Evolutionary conservation across 179 eudicot species (phyloP).

Genomic region (Dionaea muscipula): DNA sequence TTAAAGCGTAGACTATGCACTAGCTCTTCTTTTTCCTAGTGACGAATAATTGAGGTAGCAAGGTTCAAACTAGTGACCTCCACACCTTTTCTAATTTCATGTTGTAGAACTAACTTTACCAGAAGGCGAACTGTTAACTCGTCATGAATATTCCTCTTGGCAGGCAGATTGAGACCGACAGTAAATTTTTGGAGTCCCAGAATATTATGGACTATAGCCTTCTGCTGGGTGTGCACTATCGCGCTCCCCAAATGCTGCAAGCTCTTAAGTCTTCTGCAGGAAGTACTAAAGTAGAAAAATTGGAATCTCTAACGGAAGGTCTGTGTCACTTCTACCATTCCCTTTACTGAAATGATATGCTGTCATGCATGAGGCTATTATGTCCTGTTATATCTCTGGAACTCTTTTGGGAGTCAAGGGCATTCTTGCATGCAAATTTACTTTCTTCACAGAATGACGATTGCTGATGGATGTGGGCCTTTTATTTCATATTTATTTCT

Average conservation of each 20-base stretch:
- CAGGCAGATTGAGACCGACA: slow-evolving; percentile 91
- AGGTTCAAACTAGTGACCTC: no score
- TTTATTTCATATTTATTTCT: background rate
- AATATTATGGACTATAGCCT: slow-evolving; percentile 97
- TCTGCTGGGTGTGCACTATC: slow-evolving; percentile 84
- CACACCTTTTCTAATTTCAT: no score
- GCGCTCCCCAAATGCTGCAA: slow-evolving; percentile 81
- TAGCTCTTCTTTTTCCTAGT: no score
- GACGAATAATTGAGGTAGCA: no score
- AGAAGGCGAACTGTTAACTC: no score
- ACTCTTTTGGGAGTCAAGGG: background rate
- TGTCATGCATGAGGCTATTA: background rate
- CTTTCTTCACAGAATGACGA: no score
- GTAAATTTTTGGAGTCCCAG: slow-evolving; percentile 76
- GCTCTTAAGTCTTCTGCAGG: slow-evolving; percentile 29
- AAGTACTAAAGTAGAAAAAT: slow-evolving; percentile 39
- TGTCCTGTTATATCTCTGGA: background rate
- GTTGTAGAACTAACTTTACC: no score
- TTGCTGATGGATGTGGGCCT: no score
- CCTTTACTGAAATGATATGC: background rate
- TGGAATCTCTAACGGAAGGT: slow-evolving; percentile 87
- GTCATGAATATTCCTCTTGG: slow-evolving; percentile 8
- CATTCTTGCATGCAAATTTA: no score
- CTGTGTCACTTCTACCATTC: background rate
- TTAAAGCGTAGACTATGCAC: no score